phyloP scores from a whole-genome alignment of 768 basidiomycete genomes.

The Grammothele lineata region DNA sequence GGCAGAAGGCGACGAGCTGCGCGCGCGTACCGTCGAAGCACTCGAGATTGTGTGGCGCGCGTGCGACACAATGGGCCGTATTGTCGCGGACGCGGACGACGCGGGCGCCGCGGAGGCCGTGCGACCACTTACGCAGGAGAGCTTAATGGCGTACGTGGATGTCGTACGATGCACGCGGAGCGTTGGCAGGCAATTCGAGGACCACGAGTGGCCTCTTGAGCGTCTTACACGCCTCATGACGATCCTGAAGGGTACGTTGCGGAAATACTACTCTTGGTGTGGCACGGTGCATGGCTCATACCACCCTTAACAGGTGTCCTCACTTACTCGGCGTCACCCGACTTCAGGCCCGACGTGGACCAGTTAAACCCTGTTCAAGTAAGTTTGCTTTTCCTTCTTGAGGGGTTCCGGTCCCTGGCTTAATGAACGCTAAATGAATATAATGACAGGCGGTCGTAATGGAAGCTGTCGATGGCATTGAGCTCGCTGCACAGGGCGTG shows the following conservation, averaged over 20 bases:
- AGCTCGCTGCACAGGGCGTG: slow-evolving; percentile 55
- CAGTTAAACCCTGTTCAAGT: slow-evolving; percentile 77
- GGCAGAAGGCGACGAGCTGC: slow-evolving; percentile 27
- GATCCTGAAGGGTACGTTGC: slow-evolving; percentile 63
- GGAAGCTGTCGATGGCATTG: slow-evolving; percentile 63
- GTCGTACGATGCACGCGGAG: slow-evolving; percentile 59
- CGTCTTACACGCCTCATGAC: slow-evolving; percentile 65
- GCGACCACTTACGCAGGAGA: slow-evolving; percentile 75
- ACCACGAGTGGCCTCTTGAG: slow-evolving; percentile 61
- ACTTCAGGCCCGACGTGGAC: slow-evolving; percentile 89
- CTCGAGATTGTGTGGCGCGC: slow-evolving; percentile 68
- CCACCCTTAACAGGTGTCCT: slow-evolving; percentile 48
- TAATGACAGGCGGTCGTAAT: slow-evolving; percentile 59
- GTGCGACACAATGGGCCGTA: slow-evolving; percentile 61
- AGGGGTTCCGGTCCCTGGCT: slow-evolving; percentile 1
- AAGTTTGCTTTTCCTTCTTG: too few relatives aligned
- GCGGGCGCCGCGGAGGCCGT: background rate
- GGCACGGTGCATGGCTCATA: background rate
- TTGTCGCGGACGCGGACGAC: slow-evolving; percentile 33
- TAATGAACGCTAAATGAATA: slow-evolving; percentile 9
- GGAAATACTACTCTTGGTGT: too few relatives aligned
- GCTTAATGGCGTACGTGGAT: slow-evolving; percentile 75
- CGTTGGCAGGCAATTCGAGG: slow-evolving; percentile 43
- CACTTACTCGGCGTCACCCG: slow-evolving; percentile 78
- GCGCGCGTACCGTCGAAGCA: slow-evolving; percentile 39